Evolutionary conservation across 192 early-diverging fungal species (phyloP).

Genomic region (Phlyctochytrium arcticum): DNA sequence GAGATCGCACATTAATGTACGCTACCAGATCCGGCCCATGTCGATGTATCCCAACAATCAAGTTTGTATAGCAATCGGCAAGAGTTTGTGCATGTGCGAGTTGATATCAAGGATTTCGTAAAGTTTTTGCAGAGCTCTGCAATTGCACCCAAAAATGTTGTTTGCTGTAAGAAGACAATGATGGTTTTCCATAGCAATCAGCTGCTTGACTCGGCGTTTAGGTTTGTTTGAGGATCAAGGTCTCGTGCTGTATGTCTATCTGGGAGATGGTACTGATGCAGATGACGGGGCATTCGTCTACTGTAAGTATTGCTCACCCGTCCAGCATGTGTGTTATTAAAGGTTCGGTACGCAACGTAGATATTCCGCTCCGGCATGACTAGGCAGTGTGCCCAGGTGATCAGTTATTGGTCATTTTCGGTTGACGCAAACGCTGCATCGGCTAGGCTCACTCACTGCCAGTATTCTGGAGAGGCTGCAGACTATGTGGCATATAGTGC

Average conservation of each 20-base stretch:
- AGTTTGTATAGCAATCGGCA: constrained; percentile 19
- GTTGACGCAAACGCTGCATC: no score
- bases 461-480: no score
- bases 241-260: constrained; percentile 26
- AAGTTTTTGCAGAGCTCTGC: constrained; percentile 74
- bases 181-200: no score
- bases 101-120: constrained; percentile 71
- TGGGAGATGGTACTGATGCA: constrained; percentile 15
- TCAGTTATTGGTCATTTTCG: no score
- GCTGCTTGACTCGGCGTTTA: not conserved
- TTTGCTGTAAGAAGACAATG: constrained; percentile 72
- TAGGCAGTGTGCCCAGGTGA: no score
- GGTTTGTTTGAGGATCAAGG: constrained; percentile 17
- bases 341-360: no score
- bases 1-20: not conserved
- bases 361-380: no score
- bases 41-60: not conserved
- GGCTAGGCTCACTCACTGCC: no score
- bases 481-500: not conserved
- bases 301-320: no score
- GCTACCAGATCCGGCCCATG: not conserved
- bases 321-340: no score
- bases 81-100: constrained; percentile 60
- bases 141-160: constrained; percentile 71
- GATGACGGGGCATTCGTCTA: constrained; percentile 27